These are phyloP conservation scores for Hanseniaspora gamundiae DNA, from an alignment of 1,139 yeast genomes.

Conservation along the genomic window DNA sequence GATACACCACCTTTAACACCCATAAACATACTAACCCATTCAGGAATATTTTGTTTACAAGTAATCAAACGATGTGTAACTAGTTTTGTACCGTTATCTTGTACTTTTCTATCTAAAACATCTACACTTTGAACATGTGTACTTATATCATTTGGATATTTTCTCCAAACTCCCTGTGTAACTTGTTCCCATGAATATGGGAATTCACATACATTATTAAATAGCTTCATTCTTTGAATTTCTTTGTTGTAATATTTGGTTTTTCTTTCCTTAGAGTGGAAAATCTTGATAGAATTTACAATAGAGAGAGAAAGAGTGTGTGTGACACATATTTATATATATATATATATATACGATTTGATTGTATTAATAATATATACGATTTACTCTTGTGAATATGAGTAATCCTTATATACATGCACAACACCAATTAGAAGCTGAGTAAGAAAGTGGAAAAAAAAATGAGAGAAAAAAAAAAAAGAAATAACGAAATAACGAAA, in stretches of 20 bases:
- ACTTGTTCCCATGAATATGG: slow-evolving; percentile 89
- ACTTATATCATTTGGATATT: slow-evolving; percentile 86
- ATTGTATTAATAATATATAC: no score
- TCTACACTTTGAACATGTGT: slow-evolving; percentile 96
- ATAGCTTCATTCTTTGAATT: slow-evolving; percentile 53
- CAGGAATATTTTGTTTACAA: slow-evolving; percentile 78
- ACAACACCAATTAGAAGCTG: neutral
- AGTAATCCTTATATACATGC: no score
- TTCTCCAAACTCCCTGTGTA: slow-evolving; percentile 93
- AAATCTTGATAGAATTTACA: no score
- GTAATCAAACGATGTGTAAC: slow-evolving; percentile 83
- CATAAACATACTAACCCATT: slow-evolving; percentile 62
- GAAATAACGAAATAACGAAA: neutral
- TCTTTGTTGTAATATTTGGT: neutral
- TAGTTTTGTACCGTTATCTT: slow-evolving; percentile 41
- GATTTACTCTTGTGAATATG: no score
- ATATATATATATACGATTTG: neutral
- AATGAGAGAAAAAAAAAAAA: neutral
- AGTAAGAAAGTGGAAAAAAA: neutral
- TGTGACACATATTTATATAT: no score
- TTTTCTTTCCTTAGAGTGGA: neutral
- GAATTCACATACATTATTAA: slow-evolving; percentile 55
- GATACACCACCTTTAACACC: slow-evolving; percentile 59
- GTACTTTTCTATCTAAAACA: slow-evolving; percentile 60
- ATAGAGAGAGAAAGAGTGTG: no score